A percentile compares a stretch with the other conserved stretches of the same genome.
Conservation (phyloP, 352 stramenopile genomes). For the Thraustochytrium sp. region DNA sequence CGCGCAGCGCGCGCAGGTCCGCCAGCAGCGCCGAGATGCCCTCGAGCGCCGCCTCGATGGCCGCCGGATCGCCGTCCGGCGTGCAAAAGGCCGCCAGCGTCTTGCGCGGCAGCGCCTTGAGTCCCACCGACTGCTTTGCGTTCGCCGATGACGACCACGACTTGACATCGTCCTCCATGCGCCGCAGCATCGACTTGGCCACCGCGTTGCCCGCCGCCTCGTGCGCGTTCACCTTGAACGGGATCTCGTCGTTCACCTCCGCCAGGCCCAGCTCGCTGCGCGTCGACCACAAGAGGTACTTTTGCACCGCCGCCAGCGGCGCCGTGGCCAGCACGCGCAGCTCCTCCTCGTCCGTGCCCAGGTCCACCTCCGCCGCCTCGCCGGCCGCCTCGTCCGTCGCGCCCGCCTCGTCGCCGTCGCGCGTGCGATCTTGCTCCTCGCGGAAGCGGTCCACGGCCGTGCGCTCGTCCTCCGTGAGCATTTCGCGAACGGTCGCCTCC, state of each 20-base stretch:
- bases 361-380: not conserved
- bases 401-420: not conserved
- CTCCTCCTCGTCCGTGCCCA: conserved; percentile 2
- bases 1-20: conserved; percentile 1
- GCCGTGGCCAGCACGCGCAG: not conserved
- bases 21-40: not conserved
- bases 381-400: not conserved
- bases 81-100: conserved; percentile 26
- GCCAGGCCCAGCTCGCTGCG: conserved; percentile 40
- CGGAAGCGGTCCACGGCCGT: not conserved
- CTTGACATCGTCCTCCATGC: conserved; percentile 47
- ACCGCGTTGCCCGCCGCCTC: conserved; percentile 42
- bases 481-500: not conserved
- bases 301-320: not conserved
- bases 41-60: not conserved
- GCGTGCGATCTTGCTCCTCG: not conserved
- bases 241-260: not conserved
- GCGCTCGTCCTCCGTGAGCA: not conserved
- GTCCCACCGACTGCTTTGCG: not conserved
- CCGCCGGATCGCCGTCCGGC: not conserved
- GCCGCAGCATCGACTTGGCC: conserved; percentile 44
- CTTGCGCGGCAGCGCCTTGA: not conserved
- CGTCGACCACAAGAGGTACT: not conserved
- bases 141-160: conserved; percentile 33
- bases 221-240: conserved; percentile 42